Evolutionary conservation across 768 basidiomycete genomes (phyloP), one percentile per base, ranked within the genome.

Genomic region (Russula brevipes): DNA sequence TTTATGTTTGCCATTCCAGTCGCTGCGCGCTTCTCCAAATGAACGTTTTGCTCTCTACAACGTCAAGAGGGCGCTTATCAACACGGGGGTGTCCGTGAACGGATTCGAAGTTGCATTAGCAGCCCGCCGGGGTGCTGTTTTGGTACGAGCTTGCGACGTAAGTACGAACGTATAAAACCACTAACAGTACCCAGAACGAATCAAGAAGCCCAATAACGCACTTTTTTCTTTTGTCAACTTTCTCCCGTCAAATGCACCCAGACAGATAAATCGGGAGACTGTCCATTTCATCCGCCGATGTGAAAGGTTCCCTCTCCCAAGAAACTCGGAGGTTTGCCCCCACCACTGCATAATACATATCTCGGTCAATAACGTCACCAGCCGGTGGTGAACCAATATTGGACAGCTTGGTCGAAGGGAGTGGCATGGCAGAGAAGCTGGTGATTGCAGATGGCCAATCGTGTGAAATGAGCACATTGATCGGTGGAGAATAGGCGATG

Each of bases 131-230:
- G 71, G 69, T 8, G 77, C 70, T 16, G 76, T 73, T 11, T 71
- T 73, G 31, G 73, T 68, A 5, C 77, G 69, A 31, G 76, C 73
- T 49, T 79, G 78, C 2, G 91, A 85, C 0, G 83, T 75, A 56
- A 99, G 89, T 31, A 84, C 86, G 74, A 98, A 98, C 2, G 97
- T 97, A 75, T 99, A 99, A 76, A 97, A 98, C 89, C 93, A 98
- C 95, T 98, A 68, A 54, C 65, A 57, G 66, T 17, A 55, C 35
- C 51, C 41, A 61, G 33, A 47, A 39, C 33, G 17, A 36, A 42
- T n/a, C 57, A 45, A 41, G 16, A 16, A 79, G 87, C 16, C 62
- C n/a, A n/a, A n/a, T 52, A 68, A 96, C 95, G 69, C 95, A 81
- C 69, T 89, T 89, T 73, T 94, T 96, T 77, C 93, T 95, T 8